Evolutionary conservation across 2,329 filamentous ascomycete species (phyloP).

Genomic region (Trichophyton verrucosum): DNA sequence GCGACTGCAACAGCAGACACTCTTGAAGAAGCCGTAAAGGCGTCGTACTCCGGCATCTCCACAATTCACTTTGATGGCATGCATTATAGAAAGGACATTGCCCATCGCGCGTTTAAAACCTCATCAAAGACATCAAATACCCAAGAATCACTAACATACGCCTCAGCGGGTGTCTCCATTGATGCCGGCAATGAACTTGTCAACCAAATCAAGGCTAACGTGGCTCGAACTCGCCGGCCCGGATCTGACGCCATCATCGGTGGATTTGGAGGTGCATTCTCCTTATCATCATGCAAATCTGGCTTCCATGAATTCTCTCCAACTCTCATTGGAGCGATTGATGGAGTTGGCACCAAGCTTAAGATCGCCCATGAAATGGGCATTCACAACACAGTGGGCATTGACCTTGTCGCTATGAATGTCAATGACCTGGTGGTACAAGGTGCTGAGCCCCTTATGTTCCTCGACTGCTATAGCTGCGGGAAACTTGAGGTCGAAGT

Average conservation of each 20-base stretch:
- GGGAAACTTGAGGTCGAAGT: conserved; percentile 67
- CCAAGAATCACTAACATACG: conserved; percentile 60
- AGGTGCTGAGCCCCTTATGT: conserved; percentile 87
- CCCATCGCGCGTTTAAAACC: conserved; percentile 48
- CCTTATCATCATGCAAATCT: conserved; percentile 53
- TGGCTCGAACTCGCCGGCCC: conserved; percentile 70
- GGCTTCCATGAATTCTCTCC: conserved; percentile 66
- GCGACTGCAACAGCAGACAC: conserved; percentile 67
- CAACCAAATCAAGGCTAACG: conserved; percentile 76
- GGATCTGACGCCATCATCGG: conserved; percentile 90
- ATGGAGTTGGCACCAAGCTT: conserved; percentile 92
- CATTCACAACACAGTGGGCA: conserved; percentile 88
- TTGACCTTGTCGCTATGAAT: conserved; percentile 97
- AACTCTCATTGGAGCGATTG: conserved; percentile 83
- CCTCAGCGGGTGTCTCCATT: conserved; percentile 84
- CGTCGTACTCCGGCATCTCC: conserved; percentile 74
- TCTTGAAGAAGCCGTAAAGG: conserved; percentile 69
- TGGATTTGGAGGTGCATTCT: conserved; percentile 82
- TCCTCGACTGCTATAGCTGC: conserved; percentile 96
- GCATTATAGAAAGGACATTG: conserved; percentile 90
- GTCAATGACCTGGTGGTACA: conserved; percentile 96
- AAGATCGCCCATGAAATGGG: conserved; percentile 84
- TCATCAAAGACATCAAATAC: conserved; percentile 17
- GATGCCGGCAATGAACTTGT: conserved; percentile 90
- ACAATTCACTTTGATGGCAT: conserved; percentile 74